These are phyloP conservation scores for Geosmithia flava DNA, from an alignment of 2,329 filamentous ascomycete species.

Conservation along the genomic window DNA sequence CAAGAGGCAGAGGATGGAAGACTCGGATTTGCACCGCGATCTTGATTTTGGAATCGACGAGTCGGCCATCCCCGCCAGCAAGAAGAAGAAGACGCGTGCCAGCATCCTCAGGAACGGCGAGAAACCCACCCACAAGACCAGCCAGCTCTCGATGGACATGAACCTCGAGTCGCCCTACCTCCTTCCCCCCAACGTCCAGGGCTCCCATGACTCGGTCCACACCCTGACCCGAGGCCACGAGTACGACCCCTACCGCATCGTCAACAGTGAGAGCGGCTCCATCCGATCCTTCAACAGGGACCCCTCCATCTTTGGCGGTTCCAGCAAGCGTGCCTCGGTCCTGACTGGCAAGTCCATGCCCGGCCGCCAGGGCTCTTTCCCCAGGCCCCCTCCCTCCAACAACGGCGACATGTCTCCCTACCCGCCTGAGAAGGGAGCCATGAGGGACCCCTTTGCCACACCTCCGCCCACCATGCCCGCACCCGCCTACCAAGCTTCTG, in stretches of 20 bases:
- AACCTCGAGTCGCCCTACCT: slow-evolving; percentile 77
- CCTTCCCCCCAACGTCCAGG: slow-evolving; percentile 69
- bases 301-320: slow-evolving; percentile 15
- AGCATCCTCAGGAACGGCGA: slow-evolving; percentile 33
- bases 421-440: slow-evolving; percentile 9
- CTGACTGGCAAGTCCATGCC: slow-evolving; percentile 14
- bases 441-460: slow-evolving; percentile 20
- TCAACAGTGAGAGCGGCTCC: slow-evolving; percentile 41
- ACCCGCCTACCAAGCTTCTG: slow-evolving; percentile 10
- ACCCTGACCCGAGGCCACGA: slow-evolving; percentile 67
- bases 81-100: slow-evolving; percentile 17
- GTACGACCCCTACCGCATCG: slow-evolving; percentile 74
- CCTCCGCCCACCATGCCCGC: slow-evolving; percentile 19
- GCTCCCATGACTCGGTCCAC: slow-evolving; percentile 75
- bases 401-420: not conserved
- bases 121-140: slow-evolving; percentile 32
- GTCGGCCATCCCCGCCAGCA: slow-evolving; percentile 18
- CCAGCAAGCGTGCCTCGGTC: slow-evolving; percentile 19
- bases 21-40: slow-evolving; percentile 78
- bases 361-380: slow-evolving; percentile 28
- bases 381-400: slow-evolving; percentile 16
- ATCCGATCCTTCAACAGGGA: slow-evolving; percentile 36
- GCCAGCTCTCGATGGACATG: slow-evolving; percentile 60
- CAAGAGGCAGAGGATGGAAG: slow-evolving; percentile 61
- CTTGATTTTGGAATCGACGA: slow-evolving; percentile 81